A percentile compares a stretch with the other conserved stretches of the same genome.
Conservation (phyloP, 352 stramenopile species). For the Pythium oligandrum region DNA sequence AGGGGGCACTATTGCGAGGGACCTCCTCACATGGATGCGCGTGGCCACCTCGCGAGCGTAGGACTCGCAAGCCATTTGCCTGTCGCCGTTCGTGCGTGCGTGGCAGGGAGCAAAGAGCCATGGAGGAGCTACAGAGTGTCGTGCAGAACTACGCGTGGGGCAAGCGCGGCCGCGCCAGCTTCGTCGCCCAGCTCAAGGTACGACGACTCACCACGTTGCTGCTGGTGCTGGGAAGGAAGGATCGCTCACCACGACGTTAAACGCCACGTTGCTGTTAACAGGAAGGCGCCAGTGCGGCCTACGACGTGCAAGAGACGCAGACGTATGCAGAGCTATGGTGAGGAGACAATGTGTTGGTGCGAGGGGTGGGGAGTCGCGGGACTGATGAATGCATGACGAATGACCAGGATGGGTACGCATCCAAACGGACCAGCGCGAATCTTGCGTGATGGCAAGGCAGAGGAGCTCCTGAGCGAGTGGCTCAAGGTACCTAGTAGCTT, state of each 20-base stretch:
- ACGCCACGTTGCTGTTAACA: constrained; percentile 6
- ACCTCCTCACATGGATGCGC: no score
- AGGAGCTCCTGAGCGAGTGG: constrained; percentile 67
- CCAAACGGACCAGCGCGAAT: constrained; percentile 87
- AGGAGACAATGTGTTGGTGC: constrained; percentile 8
- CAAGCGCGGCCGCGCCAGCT: constrained; percentile 73
- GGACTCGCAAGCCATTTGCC: no score
- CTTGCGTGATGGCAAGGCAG: constrained; percentile 33
- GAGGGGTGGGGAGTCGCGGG: no score
- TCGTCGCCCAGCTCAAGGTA: constrained; percentile 88
- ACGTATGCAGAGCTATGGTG: constrained; percentile 90
- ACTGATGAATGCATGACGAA: no score
- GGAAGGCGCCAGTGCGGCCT: constrained; percentile 40
- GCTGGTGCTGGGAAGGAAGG: neutral
- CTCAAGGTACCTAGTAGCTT: constrained; percentile 30
- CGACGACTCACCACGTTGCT: neutral
- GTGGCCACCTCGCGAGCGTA: no score
- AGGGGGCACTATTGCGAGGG: no score
- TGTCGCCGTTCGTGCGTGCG: no score
- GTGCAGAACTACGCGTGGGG: constrained; percentile 91
- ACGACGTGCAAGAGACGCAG: constrained; percentile 34
- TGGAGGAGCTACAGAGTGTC: constrained; percentile 80
- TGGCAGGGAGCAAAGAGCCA: constrained; percentile 7
- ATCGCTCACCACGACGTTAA: neutral
- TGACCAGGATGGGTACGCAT: constrained; percentile 91